Evolutionary conservation across 2,329 filamentous ascomycete genomes (phyloP), one percentile per base, ranked within the genome.

Genomic region (Cladosporium halotolerans): DNA sequence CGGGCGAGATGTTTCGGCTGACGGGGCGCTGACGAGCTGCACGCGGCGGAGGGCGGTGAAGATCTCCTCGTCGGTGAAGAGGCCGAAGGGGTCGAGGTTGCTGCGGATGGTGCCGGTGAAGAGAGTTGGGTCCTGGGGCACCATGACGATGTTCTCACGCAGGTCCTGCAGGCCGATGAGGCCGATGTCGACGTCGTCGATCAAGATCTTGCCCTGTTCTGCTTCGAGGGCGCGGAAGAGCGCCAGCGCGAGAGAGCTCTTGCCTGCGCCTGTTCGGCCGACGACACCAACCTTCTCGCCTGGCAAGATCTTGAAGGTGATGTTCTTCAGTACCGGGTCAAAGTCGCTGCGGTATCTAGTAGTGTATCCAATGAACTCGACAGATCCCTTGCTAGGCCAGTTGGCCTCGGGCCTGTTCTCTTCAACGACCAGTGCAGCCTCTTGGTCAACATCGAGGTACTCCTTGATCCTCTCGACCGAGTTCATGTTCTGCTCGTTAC

Each of bases 401-500:
- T 88, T 84, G 4, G 78, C 71, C 0, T 86, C 78, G 6, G 93
- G 93, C 28, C 89, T 81, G 59, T 83, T 88, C 55, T 92, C 83
- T 52, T 89, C 83, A 39, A 95, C 80, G 39, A 95, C 76, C 1
- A 88, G 78, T 0, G 80, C 76, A 1, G 93, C 91, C 72, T 99
- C 93, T 69, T 96, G 92, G 63, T 97, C 92, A 1, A 99, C 88
- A 42, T 97, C 89, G 34, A 97, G 80, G 66, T 97, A 99, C 68
- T 99, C 93, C 74, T 96, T 95, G 66, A 99, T 86, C 65, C 93
- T 88, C 73, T 99, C 93, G 45, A 97, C 91, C 2, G 92, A 92
- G 72, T 99, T 99, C 93, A 99, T 97, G 72, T 96, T 97, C 72
- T 99, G 93, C 73, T 99, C 93, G 65, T 97, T 96, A 66, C 88